A percentile compares a stretch with the other conserved stretches of the same genome.
phyloP scores from a whole-genome alignment of 2,329 filamentous ascomycete species.

The Pseudogymnoascus sp. region DNA sequence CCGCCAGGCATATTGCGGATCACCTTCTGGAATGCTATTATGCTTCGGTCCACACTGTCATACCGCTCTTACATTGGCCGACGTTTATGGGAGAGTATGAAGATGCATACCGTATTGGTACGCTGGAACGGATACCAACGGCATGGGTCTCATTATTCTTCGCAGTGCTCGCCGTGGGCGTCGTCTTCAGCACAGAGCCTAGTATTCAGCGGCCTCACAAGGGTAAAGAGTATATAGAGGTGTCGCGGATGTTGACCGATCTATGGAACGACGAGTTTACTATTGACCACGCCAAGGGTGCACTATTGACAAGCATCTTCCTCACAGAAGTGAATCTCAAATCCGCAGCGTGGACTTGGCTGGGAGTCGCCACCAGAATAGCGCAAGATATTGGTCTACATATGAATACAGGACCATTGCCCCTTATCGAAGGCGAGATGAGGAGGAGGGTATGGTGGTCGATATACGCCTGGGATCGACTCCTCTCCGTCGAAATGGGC shows the following conservation, averaged over 20 bases:
- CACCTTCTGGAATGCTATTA: slow-evolving; percentile 69
- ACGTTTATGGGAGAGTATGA: slow-evolving; percentile 71
- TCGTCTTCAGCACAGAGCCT: slow-evolving; percentile 57
- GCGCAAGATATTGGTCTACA: slow-evolving; percentile 81
- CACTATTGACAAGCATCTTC: slow-evolving; percentile 68
- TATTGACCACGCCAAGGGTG: slow-evolving; percentile 64
- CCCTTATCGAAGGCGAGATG: slow-evolving; percentile 74
- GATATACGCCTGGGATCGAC: slow-evolving; percentile 79
- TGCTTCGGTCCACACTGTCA: slow-evolving; percentile 65
- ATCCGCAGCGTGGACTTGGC: slow-evolving; percentile 77
- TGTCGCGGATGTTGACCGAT: slow-evolving; percentile 61
- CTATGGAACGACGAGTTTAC: slow-evolving; percentile 73
- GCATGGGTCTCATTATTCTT: slow-evolving; percentile 77
- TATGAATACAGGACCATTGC: slow-evolving; percentile 62
- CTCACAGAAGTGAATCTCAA: slow-evolving; percentile 80
- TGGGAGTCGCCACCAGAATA: slow-evolving; percentile 68
- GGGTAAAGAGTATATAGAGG: slow-evolving; percentile 60
- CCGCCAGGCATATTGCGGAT: slow-evolving; percentile 60
- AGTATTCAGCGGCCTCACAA: slow-evolving; percentile 45
- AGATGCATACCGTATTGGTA: slow-evolving; percentile 59
- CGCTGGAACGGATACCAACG: slow-evolving; percentile 50
- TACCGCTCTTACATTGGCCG: slow-evolving; percentile 84
- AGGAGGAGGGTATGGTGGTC: slow-evolving; percentile 88
- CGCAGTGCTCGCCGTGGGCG: slow-evolving; percentile 72
- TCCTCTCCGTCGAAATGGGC: slow-evolving; percentile 70